These are phyloP conservation scores for Irpex sp. DNA, from an alignment of 1,284 basidiomycete genomes.

Conservation along the genomic window DNA sequence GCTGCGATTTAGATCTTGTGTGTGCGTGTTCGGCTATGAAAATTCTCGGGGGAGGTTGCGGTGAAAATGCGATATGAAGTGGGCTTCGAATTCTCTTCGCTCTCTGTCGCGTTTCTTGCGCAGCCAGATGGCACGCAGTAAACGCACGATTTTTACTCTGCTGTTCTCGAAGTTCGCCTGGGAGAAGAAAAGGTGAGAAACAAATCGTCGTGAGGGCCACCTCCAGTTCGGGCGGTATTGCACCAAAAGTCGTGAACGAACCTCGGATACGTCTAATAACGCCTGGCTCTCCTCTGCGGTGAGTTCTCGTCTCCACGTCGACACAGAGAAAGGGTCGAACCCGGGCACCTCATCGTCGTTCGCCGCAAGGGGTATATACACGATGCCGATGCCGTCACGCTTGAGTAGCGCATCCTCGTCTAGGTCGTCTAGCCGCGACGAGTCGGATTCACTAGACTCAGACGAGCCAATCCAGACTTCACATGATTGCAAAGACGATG, in stretches of 20 bases:
- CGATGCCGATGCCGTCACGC: slow-evolving; percentile 38
- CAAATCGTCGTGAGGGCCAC: background rate
- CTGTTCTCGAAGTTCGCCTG: slow-evolving; percentile 36
- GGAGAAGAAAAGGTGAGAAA: background rate
- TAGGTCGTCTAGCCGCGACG: slow-evolving; percentile 32
- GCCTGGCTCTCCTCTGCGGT: slow-evolving; percentile 31
- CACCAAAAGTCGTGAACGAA: slow-evolving; percentile 9
- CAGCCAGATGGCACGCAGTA: slow-evolving; percentile 36
- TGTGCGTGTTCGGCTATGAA: slow-evolving; percentile 4
- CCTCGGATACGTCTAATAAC: slow-evolving; percentile 33
- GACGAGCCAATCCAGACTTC: slow-evolving; percentile 42
- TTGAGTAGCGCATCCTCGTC: slow-evolving; percentile 31
- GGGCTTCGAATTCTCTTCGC: slow-evolving; percentile 17
- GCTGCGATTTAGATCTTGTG: slow-evolving; percentile 3
- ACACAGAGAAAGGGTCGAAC: slow-evolving; percentile 34
- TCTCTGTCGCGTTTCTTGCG: slow-evolving; percentile 31
- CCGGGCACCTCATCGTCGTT: slow-evolving; percentile 29
- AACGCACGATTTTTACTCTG: slow-evolving; percentile 30
- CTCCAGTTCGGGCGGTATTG: background rate
- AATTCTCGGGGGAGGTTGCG: slow-evolving; percentile 14
- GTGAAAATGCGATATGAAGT: slow-evolving; percentile 12
- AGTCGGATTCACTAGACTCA: slow-evolving; percentile 15
- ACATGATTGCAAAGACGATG: slow-evolving; percentile 22
- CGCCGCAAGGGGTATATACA: slow-evolving; percentile 34
- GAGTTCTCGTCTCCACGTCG: slow-evolving; percentile 38